These are phyloP conservation scores for Calonectria henricotiae DNA, from an alignment of 2,329 filamentous ascomycete genomes.

Conservation along the genomic window DNA sequence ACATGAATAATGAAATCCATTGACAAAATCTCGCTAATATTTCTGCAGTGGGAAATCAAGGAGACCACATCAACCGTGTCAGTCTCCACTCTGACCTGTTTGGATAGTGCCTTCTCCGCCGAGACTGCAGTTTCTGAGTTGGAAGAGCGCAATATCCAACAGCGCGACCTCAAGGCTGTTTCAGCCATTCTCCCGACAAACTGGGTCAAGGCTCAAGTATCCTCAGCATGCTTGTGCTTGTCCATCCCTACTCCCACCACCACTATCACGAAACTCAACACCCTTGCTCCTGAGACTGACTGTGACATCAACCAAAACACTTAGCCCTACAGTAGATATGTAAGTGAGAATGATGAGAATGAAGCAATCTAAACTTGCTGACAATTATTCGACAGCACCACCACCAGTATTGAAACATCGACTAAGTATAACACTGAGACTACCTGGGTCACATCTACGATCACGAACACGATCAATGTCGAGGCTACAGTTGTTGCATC, in stretches of 20 bases:
- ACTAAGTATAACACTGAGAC: neutral
- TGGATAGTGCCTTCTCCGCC: neutral
- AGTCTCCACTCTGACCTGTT: neutral
- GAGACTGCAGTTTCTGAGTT: neutral
- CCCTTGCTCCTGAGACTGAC: neutral
- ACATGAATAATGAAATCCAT: neutral
- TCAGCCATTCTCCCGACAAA: neutral
- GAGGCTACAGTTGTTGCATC: conserved; percentile 3
- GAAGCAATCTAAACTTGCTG: neutral
- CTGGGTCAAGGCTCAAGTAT: neutral
- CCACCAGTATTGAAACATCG: neutral
- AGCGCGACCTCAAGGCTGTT: neutral
- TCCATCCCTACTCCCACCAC: neutral
- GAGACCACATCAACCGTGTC: conserved; percentile 6
- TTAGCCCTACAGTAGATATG: neutral
- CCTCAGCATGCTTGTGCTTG: conserved; percentile 5
- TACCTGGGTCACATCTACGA: neutral
- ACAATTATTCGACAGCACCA: neutral
- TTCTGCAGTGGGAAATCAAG: neutral
- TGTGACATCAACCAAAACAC: neutral
- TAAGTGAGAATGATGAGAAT: neutral
- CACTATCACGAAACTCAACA: neutral
- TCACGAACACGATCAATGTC: neutral
- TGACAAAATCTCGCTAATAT: neutral
- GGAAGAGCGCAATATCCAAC: neutral